Percentiles rank a stretch among this genome's conserved stretches.
Conservation (phyloP, 1,284 basidiomycete genomes). For the Tausonia pullulans region DNA sequence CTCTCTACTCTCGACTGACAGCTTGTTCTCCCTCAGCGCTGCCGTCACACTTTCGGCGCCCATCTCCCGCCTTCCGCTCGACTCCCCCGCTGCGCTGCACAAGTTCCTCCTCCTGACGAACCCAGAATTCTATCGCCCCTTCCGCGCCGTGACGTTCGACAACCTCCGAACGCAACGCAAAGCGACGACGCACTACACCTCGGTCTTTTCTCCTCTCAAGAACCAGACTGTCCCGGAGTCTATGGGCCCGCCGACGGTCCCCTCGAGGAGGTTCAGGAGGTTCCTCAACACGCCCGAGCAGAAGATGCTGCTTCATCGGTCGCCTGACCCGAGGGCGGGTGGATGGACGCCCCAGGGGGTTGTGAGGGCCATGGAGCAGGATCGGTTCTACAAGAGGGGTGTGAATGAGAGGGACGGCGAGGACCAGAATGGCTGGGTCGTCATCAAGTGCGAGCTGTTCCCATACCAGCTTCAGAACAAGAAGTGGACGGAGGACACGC, state of each 20-base stretch:
- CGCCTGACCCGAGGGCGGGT: slow-evolving; percentile 4
- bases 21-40: not conserved
- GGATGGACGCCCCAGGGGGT: slow-evolving; percentile 5
- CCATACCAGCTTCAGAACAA: slow-evolving; percentile 17
- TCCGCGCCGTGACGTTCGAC: slow-evolving; percentile 10
- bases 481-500: slow-evolving; percentile 16
- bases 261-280: not conserved
- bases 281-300: not conserved
- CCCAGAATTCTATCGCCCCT: slow-evolving; percentile 15
- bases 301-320: not conserved
- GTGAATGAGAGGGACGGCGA: slow-evolving; percentile 10
- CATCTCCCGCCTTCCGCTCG: slow-evolving; percentile 10
- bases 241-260: not conserved
- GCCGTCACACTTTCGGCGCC: slow-evolving; percentile 14
- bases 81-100: slow-evolving; percentile 9
- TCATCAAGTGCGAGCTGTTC: slow-evolving; percentile 9
- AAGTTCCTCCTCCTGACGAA: slow-evolving; percentile 16
- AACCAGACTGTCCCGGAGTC: not conserved
- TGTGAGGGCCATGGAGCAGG: not conserved
- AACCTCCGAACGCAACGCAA: not conserved
- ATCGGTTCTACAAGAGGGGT: not conserved
- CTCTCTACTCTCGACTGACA: not conserved
- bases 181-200: not conserved
- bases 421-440: slow-evolving; percentile 15
- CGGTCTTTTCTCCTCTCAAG: no score